These are phyloP conservation scores for Coelastrella sp. DNA, from an alignment of 139 green algal species.

Conservation along the genomic window DNA sequence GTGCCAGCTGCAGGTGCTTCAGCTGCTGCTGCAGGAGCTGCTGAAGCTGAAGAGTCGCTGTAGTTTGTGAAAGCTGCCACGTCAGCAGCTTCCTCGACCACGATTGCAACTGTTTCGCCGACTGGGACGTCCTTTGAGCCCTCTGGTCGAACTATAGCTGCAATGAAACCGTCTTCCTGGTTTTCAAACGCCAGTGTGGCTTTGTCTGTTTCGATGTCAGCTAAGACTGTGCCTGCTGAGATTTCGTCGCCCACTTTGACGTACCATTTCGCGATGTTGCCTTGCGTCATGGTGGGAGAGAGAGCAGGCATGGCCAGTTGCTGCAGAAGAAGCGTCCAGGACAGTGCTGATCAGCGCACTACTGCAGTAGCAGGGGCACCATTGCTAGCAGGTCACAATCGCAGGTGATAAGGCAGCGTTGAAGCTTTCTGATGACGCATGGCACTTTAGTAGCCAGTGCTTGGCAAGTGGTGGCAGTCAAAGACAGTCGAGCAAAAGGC, in stretches of 20 bases:
- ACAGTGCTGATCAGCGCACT: not conserved
- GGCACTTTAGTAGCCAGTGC: not conserved
- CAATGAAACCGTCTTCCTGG: constrained; percentile 68
- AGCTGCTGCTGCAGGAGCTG: not conserved
- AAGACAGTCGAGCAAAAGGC: no score
- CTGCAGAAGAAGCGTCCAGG: constrained; percentile 17
- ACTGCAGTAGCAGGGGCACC: not conserved
- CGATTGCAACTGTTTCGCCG: constrained; percentile 7
- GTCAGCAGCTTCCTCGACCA: constrained; percentile 87
- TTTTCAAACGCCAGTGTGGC: constrained; percentile 77
- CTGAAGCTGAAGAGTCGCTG: not conserved
- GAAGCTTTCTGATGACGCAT: no score
- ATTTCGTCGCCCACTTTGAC: constrained; percentile 57
- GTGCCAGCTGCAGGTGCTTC: constrained; percentile 8
- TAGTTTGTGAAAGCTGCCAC: constrained; percentile 81
- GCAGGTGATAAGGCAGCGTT: no score
- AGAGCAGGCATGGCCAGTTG: constrained; percentile 88
- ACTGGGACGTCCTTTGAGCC: constrained; percentile 40
- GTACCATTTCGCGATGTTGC: constrained; percentile 66
- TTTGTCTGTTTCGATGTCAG: constrained; percentile 98
- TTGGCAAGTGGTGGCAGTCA: not conserved
- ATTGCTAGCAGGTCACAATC: not conserved
- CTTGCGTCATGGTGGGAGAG: constrained; percentile 90
- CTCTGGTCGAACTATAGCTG: constrained; percentile 71
- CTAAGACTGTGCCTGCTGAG: constrained; percentile 77